Base-by-base conservation (phyloP, 768 basidiomycete genomes). In the Gyrodon lividus region DNA sequence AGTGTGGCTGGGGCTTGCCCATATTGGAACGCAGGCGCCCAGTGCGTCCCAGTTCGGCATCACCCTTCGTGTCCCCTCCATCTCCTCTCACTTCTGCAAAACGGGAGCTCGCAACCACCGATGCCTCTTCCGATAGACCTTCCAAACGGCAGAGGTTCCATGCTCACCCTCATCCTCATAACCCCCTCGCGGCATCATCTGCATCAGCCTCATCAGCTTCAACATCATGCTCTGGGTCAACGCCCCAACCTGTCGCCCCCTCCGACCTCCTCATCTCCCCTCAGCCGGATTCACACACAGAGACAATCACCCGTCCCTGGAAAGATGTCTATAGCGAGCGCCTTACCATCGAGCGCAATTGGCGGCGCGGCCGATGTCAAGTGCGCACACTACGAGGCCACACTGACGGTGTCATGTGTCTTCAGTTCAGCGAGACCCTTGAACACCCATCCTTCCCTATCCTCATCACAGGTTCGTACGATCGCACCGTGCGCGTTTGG, bases 301-400 rank as follows among this genome's bases (percentile, higher is more conserved):
- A 69, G 22, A 72, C 75, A 14, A 60, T 80, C 53, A 95, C 92
- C 14, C 83, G 94, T 39, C 97, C 96, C 0, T 99, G 97, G 97
- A 99, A 99, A 68, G 86, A 90, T 57, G 96, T 99, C 17, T 99
- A 98, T 70, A 92, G 89, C 65, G 97, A 99, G 68, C 87, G 97
- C n/a, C 83, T 98, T 69, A 85, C 87, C 17, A 83, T 99, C 39
- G 97, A 98, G 71, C 83, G 94, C 43, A 99, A 99, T 69, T 99
- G 97, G 97, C 83, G 96, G 17, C 86, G 92, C 40, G 96, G 96
- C 9, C 83, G 92, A 28, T 96, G 86, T 70, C 86, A 79, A 5
- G 87, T 88, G 33, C 87, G 87, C 42, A 90, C 86, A 0, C 76
- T 98, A 49, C 86, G 88, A 60, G 97, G 97, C 6, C 97, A 99